These are phyloP conservation scores for Linum trigynum DNA, from an alignment of 345 rosid genomes.

Conservation along the genomic window DNA sequence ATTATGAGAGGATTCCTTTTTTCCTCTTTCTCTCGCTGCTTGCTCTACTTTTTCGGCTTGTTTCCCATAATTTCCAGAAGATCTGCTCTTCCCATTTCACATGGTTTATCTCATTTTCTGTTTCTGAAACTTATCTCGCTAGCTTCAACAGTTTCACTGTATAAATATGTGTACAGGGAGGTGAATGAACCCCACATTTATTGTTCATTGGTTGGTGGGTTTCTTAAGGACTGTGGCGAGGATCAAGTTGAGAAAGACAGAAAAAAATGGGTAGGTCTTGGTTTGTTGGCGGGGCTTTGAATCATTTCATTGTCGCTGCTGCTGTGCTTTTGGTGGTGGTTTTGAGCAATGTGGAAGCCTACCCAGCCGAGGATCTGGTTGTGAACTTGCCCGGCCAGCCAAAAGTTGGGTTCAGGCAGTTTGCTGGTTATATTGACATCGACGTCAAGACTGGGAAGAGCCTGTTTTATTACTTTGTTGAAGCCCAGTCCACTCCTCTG, in stretches of 20 bases:
- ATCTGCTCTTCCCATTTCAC: neutral
- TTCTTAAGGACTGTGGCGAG: neutral
- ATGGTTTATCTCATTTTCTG: neutral
- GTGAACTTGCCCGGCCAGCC: slow-evolving; percentile 75
- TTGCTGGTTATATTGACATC: slow-evolving; percentile 73
- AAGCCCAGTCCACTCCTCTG: slow-evolving; percentile 53
- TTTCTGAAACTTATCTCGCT: too few species aligned
- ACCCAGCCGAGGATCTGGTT: slow-evolving; percentile 69
- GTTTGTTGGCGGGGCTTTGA: slow-evolving; percentile 9
- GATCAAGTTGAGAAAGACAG: neutral
- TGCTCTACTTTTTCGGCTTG: neutral
- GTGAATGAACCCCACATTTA: neutral
- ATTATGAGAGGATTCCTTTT: slow-evolving; percentile 12
- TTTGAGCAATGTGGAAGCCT: slow-evolving; percentile 25
- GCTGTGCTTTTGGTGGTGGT: slow-evolving; percentile 14
- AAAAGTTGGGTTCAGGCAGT: slow-evolving; percentile 58
- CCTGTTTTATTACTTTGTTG: slow-evolving; percentile 87
- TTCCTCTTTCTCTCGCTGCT: neutral
- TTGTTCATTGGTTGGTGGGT: slow-evolving; percentile 9
- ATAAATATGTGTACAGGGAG: neutral
- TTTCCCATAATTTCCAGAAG: neutral
- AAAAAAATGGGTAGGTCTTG: slow-evolving; percentile 20
- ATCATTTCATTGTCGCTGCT: neutral
- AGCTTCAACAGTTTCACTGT: neutral
- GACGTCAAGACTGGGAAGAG: slow-evolving; percentile 66